A percentile compares a stretch with the other conserved stretches of the same genome.
Conservation (phyloP, 1,284 basidiomycete species). For the Phaffia rhodozyma region DNA sequence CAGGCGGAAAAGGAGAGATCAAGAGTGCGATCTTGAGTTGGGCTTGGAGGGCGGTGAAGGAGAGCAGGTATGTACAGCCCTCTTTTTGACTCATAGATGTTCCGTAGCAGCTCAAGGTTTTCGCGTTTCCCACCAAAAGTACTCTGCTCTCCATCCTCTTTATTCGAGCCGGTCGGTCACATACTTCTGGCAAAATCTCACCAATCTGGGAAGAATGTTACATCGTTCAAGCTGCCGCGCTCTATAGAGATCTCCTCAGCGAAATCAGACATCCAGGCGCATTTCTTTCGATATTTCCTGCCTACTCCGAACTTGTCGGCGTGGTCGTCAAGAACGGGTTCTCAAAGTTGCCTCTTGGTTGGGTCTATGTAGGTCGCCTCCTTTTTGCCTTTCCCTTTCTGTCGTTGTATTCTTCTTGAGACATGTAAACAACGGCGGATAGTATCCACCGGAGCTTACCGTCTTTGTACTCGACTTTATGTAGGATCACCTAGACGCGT, state of each 20-base stretch:
- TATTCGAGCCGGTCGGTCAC: neutral
- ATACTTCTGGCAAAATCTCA: neutral
- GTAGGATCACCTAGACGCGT: neutral
- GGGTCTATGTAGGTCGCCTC: constrained; percentile 1
- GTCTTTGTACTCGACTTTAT: neutral
- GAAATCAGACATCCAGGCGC: constrained; percentile 17
- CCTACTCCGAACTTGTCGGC: constrained; percentile 10
- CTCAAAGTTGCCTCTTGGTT: neutral
- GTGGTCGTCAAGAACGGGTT: neutral
- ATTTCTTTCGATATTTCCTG: constrained; percentile 13
- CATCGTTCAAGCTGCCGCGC: neutral
- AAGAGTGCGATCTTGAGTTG: constrained; percentile 4
- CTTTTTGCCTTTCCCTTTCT: neutral
- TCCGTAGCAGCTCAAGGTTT: neutral
- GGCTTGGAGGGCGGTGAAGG: constrained; percentile 15
- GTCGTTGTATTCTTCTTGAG: neutral
- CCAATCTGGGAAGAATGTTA: neutral
- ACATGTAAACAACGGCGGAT: too few relatives aligned
- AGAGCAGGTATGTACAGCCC: constrained; percentile 9
- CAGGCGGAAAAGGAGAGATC: neutral
- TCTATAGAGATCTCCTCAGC: constrained; percentile 9
- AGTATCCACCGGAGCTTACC: too few relatives aligned
- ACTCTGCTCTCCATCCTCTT: constrained; percentile 4
- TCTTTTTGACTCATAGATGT: too few relatives aligned
- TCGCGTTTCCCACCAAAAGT: neutral